Conservation (phyloP, 176 grass and related monocot species). For the Oryza nivara region DNA sequence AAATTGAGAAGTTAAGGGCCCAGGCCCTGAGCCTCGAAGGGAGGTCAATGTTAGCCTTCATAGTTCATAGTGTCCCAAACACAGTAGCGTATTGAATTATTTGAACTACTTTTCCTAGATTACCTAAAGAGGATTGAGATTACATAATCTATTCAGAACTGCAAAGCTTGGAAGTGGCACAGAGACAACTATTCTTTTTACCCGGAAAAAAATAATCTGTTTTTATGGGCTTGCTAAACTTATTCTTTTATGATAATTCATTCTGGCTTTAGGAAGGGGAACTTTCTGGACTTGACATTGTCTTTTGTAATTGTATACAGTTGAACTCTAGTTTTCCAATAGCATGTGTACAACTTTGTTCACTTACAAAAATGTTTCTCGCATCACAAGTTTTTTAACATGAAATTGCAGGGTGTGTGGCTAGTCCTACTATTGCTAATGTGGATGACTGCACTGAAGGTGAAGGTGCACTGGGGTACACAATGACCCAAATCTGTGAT, state of each 20-base stretch:
- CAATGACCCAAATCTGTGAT: constrained; percentile 87
- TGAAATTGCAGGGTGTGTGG: constrained; percentile 42
- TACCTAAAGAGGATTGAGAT: not conserved
- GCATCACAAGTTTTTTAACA: constrained; percentile 1
- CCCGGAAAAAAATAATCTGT: not conserved
- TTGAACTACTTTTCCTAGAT: constrained; percentile 11
- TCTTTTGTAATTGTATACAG: not conserved
- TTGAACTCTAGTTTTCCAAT: constrained; percentile 6
- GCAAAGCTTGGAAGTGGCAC: not conserved
- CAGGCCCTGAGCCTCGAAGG: not conserved
- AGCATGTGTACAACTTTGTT: not conserved
- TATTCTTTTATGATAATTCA: not conserved
- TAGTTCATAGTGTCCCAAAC: not conserved
- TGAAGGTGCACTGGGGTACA: constrained; percentile 77
- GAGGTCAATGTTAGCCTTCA: not conserved
- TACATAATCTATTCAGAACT: not conserved
- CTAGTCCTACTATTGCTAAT: constrained; percentile 35
- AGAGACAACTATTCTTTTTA: not conserved
- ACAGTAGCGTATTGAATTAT: not conserved
- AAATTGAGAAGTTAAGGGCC: too few species aligned
- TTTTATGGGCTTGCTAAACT: not conserved
- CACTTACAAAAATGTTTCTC: not conserved
- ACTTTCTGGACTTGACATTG: not conserved
- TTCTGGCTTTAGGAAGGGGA: not conserved
- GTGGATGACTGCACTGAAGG: constrained; percentile 45